These are phyloP conservation scores for Fusarium nisikadoi DNA, from an alignment of 2,329 filamentous ascomycete species.

Conservation along the genomic window DNA sequence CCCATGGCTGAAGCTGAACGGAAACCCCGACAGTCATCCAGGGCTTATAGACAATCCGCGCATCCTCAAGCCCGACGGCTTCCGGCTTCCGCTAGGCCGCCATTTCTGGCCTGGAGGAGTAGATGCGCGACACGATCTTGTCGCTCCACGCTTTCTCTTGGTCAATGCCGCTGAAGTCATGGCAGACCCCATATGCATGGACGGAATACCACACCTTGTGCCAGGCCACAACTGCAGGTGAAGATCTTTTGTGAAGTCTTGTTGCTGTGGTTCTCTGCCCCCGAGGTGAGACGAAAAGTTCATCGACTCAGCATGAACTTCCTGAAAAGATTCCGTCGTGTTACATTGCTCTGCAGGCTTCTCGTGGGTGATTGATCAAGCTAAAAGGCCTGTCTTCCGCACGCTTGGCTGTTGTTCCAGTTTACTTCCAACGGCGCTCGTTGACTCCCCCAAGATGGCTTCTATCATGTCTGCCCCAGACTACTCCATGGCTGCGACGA, in stretches of 20 bases:
- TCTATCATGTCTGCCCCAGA: constrained; percentile 45
- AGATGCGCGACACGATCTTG: constrained; percentile 28
- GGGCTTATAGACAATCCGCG: constrained; percentile 10
- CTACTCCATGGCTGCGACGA: constrained; percentile 42
- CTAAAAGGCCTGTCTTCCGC: constrained; percentile 21
- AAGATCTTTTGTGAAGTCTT: constrained; percentile 16
- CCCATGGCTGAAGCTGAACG: neutral
- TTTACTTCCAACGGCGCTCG: neutral
- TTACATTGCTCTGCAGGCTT: constrained; percentile 8
- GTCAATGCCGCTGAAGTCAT: constrained; percentile 29
- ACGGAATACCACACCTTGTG: constrained; percentile 19
- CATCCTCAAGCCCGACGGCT: constrained; percentile 27
- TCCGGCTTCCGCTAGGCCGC: constrained; percentile 35
- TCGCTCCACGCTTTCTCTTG: constrained; percentile 14
- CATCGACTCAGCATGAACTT: constrained; percentile 20
- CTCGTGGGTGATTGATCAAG: neutral
- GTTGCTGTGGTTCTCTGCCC: constrained; percentile 13
- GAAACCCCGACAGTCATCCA: constrained; percentile 10
- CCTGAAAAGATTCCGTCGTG: constrained; percentile 17
- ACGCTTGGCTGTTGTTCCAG: neutral
- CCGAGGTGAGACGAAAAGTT: constrained; percentile 22
- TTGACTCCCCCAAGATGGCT: constrained; percentile 34
- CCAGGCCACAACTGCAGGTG: constrained; percentile 25
- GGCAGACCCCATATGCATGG: neutral
- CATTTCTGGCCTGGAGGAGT: neutral